Conservation (phyloP, 257 asterid species). For the Nicotiana benthamiana region DNA sequence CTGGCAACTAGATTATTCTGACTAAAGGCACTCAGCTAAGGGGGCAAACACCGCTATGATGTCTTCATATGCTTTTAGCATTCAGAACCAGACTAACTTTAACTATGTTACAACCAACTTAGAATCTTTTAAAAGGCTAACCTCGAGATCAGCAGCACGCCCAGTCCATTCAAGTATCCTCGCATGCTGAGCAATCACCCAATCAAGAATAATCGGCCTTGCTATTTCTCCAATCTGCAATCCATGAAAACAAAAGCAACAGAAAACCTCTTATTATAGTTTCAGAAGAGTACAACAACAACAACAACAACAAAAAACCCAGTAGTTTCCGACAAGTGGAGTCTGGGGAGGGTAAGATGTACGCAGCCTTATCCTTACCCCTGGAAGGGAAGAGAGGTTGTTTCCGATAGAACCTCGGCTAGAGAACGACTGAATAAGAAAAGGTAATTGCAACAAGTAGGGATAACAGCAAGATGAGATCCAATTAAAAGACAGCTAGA, state of each 20-base stretch:
- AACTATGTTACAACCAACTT: neutral
- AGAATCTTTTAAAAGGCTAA: slow-evolving; percentile 12
- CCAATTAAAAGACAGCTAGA: neutral
- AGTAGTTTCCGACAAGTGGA: too few species aligned
- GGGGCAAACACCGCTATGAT: neutral
- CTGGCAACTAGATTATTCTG: neutral
- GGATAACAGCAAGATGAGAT: neutral
- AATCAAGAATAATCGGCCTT: slow-evolving; percentile 80
- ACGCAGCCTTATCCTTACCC: too few species aligned
- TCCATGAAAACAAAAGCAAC: slow-evolving; percentile 13
- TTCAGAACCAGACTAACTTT: neutral
- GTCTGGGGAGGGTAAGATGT: too few species aligned
- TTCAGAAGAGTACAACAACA: neutral
- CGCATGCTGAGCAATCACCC: slow-evolving; percentile 87
- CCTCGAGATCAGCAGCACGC: slow-evolving; percentile 96
- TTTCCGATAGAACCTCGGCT: too few species aligned
- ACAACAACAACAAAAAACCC: too few species aligned
- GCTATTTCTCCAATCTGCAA: slow-evolving; percentile 72
- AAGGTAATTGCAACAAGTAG: too few species aligned
- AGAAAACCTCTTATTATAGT: slow-evolving; percentile 14
- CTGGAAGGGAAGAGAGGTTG: too few species aligned
- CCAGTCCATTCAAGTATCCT: slow-evolving; percentile 94
- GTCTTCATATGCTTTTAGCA: neutral
- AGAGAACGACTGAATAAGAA: too few species aligned
- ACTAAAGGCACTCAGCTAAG: neutral